Conservation (phyloP, 2,329 filamentous ascomycete species). For the Monilinia vaccinii-corymbosi region DNA sequence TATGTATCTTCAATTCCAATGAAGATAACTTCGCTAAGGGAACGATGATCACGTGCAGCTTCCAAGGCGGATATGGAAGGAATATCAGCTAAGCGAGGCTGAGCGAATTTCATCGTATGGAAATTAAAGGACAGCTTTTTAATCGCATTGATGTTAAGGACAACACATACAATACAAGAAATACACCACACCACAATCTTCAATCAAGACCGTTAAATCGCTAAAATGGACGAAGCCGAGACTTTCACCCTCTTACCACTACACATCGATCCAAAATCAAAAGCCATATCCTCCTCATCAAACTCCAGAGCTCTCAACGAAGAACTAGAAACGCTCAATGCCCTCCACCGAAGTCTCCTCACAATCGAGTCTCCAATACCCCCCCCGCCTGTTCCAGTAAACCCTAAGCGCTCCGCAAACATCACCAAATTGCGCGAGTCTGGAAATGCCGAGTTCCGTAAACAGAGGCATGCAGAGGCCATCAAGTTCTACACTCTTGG, state of each 20-base stretch:
- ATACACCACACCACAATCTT: not conserved
- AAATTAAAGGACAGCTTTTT: constrained; percentile 5
- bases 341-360: constrained; percentile 66
- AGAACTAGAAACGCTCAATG: constrained; percentile 68
- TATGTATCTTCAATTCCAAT: too few relatives aligned
- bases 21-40: too few relatives aligned
- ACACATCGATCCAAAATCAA: constrained; percentile 70
- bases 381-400: constrained; percentile 80
- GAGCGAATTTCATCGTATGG: not conserved
- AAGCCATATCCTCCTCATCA: constrained; percentile 52
- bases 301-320: constrained; percentile 44
- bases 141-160: not conserved
- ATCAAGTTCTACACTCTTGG: constrained; percentile 76
- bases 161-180: not conserved
- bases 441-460: constrained; percentile 76
- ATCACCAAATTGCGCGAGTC: constrained; percentile 86
- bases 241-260: constrained; percentile 79
- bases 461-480: constrained; percentile 65
- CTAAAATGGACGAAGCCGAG: constrained; percentile 49
- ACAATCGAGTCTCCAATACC: constrained; percentile 57
- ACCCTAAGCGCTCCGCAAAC: constrained; percentile 82
- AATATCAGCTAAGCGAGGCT: not conserved
- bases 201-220: not conserved
- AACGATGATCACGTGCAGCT: too few relatives aligned
- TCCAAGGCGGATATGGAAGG: not conserved